Percentiles rank a stretch among this genome's conserved stretches.
phyloP scores from a whole-genome alignment of 495 filamentous ascomycete species.

The Neurospora sp. region DNA sequence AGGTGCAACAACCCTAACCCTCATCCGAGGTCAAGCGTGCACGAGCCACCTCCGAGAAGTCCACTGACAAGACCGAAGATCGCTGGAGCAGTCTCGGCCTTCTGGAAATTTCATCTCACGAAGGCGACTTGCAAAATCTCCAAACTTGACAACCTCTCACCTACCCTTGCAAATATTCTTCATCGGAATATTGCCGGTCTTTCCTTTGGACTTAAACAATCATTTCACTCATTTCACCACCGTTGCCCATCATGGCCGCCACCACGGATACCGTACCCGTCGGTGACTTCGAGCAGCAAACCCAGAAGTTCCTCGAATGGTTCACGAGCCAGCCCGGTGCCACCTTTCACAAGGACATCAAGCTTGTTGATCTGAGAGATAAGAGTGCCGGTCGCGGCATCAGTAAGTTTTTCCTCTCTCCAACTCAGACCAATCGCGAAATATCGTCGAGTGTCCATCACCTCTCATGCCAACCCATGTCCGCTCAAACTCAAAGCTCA shows the following conservation, averaged over 20 bases:
- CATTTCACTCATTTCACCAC: neutral
- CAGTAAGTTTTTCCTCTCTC: constrained; percentile 14
- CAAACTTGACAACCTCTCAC: neutral
- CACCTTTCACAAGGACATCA: constrained; percentile 34
- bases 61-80: neutral
- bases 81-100: neutral
- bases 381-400: constrained; percentile 35
- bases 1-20: neutral
- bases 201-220: neutral
- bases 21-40: neutral
- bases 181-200: neutral
- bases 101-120: neutral
- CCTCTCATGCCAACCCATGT: too few species aligned
- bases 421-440: too few species aligned
- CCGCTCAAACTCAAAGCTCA: too few species aligned
- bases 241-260: neutral
- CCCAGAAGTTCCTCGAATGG: constrained; percentile 33
- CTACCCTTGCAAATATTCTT: neutral
- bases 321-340: constrained; percentile 34
- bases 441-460: neutral
- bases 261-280: neutral
- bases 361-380: constrained; percentile 32
- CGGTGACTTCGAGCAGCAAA: constrained; percentile 21
- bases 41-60: neutral
- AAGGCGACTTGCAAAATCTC: neutral